Base-by-base conservation (phyloP, 495 filamentous ascomycete species). In the Aspergillus ellipticus region DNA sequence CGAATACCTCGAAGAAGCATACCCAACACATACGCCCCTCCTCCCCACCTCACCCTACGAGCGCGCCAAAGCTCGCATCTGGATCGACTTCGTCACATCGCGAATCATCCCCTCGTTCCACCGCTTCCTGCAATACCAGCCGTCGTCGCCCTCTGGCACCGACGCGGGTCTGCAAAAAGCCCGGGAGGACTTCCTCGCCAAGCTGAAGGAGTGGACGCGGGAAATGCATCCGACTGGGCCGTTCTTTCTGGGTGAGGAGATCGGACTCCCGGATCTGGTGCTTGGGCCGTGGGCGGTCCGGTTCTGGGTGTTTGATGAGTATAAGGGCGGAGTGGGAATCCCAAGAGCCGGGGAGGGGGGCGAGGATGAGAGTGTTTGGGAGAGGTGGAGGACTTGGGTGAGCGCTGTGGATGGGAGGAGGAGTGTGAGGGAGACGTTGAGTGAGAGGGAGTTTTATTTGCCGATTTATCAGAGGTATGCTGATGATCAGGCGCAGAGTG, bases 1-100 rank as follows among this genome's bases (percentile, higher is more conserved):
- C 66, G 85, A 88, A 60, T 90, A 87, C 58, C 75, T 90, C 3
- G 83, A 91, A 58, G 85, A 89, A 56, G 78, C 78, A 1, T 89
- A 84, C 58, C 72, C 74, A n/a, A 51, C 70, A 3, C 66, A 80
- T 55, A 51, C 51, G 1, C 65, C 74, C 16, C 68, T 90, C 17
- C 67, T 88, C 16, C 85, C 84, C 2, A 45, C 65, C 17, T 70
- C 78, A 37, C 77, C 82, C 2, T 89, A 85, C 55, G 72, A 79
- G 47, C 74, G 80, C 51, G 86, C 86, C 2, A 64, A 80, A 43
- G 79, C 75, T 39, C 66, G 85, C 28, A 81, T 90, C 55, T 91
- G 86, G 84, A 85, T 83, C 39, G 83, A 90, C 56, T 89, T 83
- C 58, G 75, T 87, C 1, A 80, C 75, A 15, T 79, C 72, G n/a